Base-by-base conservation (phyloP, 345 rosid species). In the Dipteronia sinensis region DNA sequence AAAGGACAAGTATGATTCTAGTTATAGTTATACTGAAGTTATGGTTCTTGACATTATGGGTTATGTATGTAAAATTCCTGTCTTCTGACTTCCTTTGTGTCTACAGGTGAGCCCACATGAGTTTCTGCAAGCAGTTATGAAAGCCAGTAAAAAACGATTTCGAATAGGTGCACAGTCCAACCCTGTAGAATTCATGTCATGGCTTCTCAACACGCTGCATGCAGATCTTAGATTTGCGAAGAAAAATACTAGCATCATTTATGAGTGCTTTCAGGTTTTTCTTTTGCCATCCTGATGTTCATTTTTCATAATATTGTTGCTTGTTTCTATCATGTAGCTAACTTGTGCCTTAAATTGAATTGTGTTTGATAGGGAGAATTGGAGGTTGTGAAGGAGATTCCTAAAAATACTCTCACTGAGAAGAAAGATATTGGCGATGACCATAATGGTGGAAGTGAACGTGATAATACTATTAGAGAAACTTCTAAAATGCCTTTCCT, bases 71-170 rank as follows among this genome's bases (percentile, higher is more conserved):
- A n/a, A n/a, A n/a, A 10, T 82, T 27, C n/a, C 44, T 69, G 58
- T 61, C 51, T 59, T 13, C 78, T 64, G 46, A 38, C 55, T 67
- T 31, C 72, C 76, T 73, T 53, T 74, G 47, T 40, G 11, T 81
- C 55, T 81, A 74, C 89, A 96, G 99, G 99, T 94, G 73, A 96
- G 99, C 75, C 99, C 99, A 19, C 99, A 96, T 78, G 99, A 96
- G 79, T 96, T 96, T 87, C 90, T 96, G 75, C 98, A 96, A 83
- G 97, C 99, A 71, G 97, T 96, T 73, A 96, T 92, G 99, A 92
- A 94, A 88, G 93, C 91, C 44, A 97, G 98, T 76, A 90, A 89
- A 80, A 96, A 96, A 76, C 80, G 88, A 47, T 96, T 94, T 77
- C 91, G 94, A 67, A 96, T 94, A 67, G 99, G 98, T 34, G 89